These are phyloP conservation scores for Neurospora discreta DNA, from an alignment of 495 filamentous ascomycete genomes.

Conservation along the genomic window DNA sequence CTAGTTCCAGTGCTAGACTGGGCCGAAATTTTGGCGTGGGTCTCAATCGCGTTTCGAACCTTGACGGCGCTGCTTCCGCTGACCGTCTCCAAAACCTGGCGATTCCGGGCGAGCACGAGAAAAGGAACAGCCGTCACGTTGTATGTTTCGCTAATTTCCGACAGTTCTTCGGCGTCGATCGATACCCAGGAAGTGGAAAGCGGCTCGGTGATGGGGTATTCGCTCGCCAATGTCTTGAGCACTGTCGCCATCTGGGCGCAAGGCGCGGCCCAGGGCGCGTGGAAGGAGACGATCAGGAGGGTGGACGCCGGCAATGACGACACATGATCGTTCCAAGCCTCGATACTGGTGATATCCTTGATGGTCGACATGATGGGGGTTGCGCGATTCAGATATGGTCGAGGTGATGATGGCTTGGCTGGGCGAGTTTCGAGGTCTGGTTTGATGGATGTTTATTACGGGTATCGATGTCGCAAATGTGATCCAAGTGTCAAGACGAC, in stretches of 20 bases:
- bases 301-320: conserved; percentile 51
- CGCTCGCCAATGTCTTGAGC: conserved; percentile 69
- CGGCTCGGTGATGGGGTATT: conserved; percentile 58
- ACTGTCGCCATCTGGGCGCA: conserved; percentile 90
- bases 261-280: conserved; percentile 93
- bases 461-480: not conserved
- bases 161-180: conserved; percentile 81
- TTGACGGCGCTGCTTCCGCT: conserved; percentile 78
- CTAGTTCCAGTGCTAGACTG: conserved; percentile 2
- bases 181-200: conserved; percentile 67
- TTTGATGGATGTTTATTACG: not conserved
- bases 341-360: conserved; percentile 56
- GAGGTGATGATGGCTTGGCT: not conserved
- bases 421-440: not conserved
- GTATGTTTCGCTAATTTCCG: conserved; percentile 78
- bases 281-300: conserved; percentile 79
- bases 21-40: conserved; percentile 44
- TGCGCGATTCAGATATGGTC: not conserved
- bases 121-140: conserved; percentile 90
- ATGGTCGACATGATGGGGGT: conserved; percentile 52
- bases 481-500: not conserved
- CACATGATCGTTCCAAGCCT: conserved; percentile 55
- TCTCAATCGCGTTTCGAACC: conserved; percentile 74
- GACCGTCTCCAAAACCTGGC: conserved; percentile 63
- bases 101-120: conserved; percentile 66